phyloP scores from a whole-genome alignment of 345 rosid genomes.

The Noccaea bulbosa region DNA sequence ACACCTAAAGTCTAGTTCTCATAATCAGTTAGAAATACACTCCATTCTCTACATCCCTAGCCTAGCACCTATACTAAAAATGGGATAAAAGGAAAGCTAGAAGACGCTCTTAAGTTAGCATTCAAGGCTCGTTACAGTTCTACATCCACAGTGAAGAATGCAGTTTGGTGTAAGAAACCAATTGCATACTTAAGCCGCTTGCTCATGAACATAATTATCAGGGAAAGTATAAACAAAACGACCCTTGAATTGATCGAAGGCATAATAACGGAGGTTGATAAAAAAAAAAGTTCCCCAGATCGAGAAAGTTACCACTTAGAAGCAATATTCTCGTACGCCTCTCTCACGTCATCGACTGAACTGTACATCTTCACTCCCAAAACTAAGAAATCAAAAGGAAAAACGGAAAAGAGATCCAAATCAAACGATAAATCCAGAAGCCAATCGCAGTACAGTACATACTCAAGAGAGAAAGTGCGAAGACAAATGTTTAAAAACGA shows the following conservation, averaged over 20 bases:
- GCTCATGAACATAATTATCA: not conserved
- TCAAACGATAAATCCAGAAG: constrained; percentile 4
- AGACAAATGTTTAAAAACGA: not conserved
- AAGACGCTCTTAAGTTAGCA: not conserved
- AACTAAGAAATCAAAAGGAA: constrained; percentile 45
- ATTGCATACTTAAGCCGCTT: not conserved
- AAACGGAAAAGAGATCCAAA: not conserved
- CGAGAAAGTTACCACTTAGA: constrained; percentile 57
- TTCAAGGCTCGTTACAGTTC: not conserved
- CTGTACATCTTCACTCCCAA: constrained; percentile 61
- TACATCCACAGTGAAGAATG: not conserved
- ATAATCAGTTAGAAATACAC: not conserved
- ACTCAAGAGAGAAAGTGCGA: not conserved
- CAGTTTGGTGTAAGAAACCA: not conserved
- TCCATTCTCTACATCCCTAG: constrained; percentile 17
- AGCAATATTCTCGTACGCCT: constrained; percentile 64
- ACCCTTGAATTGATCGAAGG: not conserved
- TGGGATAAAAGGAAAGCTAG: not conserved
- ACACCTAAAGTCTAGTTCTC: constrained; percentile 28
- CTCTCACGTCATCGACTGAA: constrained; percentile 66
- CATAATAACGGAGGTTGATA: not conserved
- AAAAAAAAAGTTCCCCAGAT: not conserved
- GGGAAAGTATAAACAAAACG: not conserved
- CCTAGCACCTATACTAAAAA: not conserved
- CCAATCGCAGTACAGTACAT: not conserved